Evolutionary conservation across 768 basidiomycete genomes (phyloP).

Genomic region (Leucosporidium creatinivorum): DNA sequence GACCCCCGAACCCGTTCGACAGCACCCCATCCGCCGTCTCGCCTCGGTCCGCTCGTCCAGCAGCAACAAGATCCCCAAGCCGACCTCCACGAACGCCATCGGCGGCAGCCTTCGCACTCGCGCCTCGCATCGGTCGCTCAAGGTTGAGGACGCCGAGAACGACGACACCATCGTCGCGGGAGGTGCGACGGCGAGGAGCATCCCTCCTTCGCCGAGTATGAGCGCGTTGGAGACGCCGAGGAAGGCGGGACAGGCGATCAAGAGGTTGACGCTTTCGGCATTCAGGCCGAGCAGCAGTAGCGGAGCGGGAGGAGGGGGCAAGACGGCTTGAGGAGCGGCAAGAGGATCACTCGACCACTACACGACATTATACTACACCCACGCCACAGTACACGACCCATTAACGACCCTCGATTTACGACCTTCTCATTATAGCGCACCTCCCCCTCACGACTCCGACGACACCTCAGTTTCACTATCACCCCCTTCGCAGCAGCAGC

Average conservation of each 20-base stretch:
- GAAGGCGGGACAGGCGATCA: constrained; percentile 5
- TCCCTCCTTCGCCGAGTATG: not conserved
- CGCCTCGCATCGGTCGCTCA: not conserved
- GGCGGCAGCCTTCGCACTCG: not conserved
- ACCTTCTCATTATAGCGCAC: too few relatives aligned
- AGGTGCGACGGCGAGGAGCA: not conserved
- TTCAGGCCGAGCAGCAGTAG: constrained; percentile 6
- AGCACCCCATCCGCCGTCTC: constrained; percentile 16
- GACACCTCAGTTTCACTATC: too few relatives aligned
- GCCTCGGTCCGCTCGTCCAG: constrained; percentile 11
- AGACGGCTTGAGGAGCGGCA: too few relatives aligned
- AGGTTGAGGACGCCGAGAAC: not conserved
- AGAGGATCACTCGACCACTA: too few relatives aligned
- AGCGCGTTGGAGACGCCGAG: constrained; percentile 1
- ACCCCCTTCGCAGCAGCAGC: too few relatives aligned
- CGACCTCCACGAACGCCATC: too few relatives aligned
- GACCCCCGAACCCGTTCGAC: constrained; percentile 13
- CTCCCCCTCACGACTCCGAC: too few relatives aligned
- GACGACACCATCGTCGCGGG: not conserved
- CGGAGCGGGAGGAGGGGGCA: not conserved
- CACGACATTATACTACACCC: too few relatives aligned
- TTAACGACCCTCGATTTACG: too few relatives aligned
- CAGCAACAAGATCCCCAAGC: not conserved
- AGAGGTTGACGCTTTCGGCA: constrained; percentile 14
- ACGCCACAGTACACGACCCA: too few relatives aligned